Evolutionary conservation across 148 eudicot species (phyloP).

Genomic region (Nepenthes mirabilis): DNA sequence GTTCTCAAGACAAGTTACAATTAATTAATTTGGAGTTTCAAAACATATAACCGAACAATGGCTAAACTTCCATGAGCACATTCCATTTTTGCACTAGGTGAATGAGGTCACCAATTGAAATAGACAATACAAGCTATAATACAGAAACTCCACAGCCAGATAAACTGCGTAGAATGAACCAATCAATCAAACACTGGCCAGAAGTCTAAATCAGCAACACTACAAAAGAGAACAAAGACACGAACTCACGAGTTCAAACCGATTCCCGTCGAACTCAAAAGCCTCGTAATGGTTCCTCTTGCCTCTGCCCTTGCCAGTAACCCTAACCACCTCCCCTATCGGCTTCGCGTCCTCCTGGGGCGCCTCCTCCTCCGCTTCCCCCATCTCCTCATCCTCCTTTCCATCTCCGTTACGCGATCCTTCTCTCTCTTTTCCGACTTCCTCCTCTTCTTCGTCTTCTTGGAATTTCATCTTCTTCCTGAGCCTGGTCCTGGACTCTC

Average conservation of each 20-base stretch:
- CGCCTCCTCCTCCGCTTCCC: slow-evolving; percentile 24
- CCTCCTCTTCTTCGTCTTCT: slow-evolving; percentile 9
- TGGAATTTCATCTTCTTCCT: slow-evolving; percentile 19
- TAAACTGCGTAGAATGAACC: background rate
- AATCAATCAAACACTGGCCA: background rate
- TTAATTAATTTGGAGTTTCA: too few species aligned
- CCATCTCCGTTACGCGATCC: slow-evolving; percentile 4
- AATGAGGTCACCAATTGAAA: too few species aligned
- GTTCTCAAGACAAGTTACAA: too few species aligned
- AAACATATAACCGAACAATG: too few species aligned
- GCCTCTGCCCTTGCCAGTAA: slow-evolving; percentile 51
- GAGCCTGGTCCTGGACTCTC: slow-evolving; percentile 10
- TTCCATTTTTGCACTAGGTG: too few species aligned
- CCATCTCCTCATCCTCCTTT: slow-evolving; percentile 12
- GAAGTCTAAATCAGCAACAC: background rate
- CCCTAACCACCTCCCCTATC: slow-evolving; percentile 52
- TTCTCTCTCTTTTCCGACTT: slow-evolving; percentile 4
- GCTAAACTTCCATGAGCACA: too few species aligned
- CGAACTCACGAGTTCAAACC: slow-evolving; percentile 41
- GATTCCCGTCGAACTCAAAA: slow-evolving; percentile 56
- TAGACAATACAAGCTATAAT: too few species aligned
- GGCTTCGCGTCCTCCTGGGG: slow-evolving; percentile 49
- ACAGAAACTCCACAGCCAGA: too few species aligned
- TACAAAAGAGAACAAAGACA: background rate
- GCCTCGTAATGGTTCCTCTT: slow-evolving; percentile 29